Conservation (phyloP, 1,284 basidiomycete species). For the Ceratorhiza oryzae-sativae region DNA sequence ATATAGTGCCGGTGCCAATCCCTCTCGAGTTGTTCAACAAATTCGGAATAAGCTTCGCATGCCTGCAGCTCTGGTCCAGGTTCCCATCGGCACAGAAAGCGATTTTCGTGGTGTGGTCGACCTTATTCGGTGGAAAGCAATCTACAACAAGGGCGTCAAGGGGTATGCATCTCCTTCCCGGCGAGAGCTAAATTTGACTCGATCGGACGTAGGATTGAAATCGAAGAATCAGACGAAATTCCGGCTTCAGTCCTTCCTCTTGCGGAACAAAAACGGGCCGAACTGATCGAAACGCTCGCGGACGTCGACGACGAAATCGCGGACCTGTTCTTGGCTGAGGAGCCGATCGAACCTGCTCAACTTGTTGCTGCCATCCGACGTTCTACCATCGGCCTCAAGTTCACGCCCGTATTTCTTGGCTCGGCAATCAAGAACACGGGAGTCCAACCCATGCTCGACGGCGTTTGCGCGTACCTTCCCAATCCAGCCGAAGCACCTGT, state of each 20-base stretch:
- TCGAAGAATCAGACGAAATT: conserved; percentile 90
- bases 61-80: conserved; percentile 93
- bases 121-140: conserved; percentile 91
- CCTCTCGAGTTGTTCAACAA: conserved; percentile 93
- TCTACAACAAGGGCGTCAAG: conserved; percentile 95
- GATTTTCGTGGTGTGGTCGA: conserved; percentile 92
- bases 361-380: conserved; percentile 88
- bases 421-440: conserved; percentile 98
- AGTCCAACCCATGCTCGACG: conserved; percentile 94
- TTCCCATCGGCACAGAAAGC: conserved; percentile 94
- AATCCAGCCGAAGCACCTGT: conserved; percentile 84
- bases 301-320: conserved; percentile 96
- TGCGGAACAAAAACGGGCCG: conserved; percentile 82
- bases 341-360: conserved; percentile 73
- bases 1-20: conserved; percentile 90
- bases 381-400: conserved; percentile 86
- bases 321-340: conserved; percentile 90
- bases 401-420: conserved; percentile 96
- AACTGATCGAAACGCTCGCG: conserved; percentile 94
- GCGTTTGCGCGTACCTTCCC: conserved; percentile 94
- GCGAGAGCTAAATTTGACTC: not conserved
- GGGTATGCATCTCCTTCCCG: conserved; percentile 65
- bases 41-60: conserved; percentile 92
- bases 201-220: conserved; percentile 63
- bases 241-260: conserved; percentile 76